These are phyloP conservation scores for Neurospora crassa DNA, from an alignment of 2,329 filamentous ascomycete genomes.

Conservation along the genomic window DNA sequence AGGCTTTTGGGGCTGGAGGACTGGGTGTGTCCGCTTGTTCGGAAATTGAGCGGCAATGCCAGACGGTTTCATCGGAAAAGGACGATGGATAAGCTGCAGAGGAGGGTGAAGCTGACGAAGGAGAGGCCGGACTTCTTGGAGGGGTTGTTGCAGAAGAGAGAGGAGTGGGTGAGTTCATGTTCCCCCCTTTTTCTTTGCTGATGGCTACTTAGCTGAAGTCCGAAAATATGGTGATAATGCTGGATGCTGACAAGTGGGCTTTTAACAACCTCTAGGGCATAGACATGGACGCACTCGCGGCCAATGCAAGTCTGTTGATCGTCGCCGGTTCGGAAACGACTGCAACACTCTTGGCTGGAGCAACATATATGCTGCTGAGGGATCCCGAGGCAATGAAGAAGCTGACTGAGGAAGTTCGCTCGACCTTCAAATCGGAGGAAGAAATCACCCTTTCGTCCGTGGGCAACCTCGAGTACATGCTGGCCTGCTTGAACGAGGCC, in stretches of 20 bases:
- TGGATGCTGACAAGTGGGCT: background rate
- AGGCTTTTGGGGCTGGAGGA: conserved; percentile 1
- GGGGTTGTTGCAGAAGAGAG: conserved; percentile 8
- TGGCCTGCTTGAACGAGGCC: conserved; percentile 29
- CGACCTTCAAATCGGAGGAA: conserved; percentile 23
- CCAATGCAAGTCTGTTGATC: conserved; percentile 9
- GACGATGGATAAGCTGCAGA: conserved; percentile 5
- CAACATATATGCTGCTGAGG: conserved; percentile 22
- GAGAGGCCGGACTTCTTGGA: conserved; percentile 13
- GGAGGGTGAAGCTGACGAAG: conserved; percentile 7
- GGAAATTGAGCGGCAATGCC: background rate
- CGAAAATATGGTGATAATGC: background rate
- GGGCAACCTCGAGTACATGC: conserved; percentile 25
- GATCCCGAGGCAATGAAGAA: conserved; percentile 23
- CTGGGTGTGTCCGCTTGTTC: background rate
- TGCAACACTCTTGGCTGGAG: conserved; percentile 13
- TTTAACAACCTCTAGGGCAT: background rate
- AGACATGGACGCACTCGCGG: conserved; percentile 2
- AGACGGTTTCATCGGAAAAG: conserved; percentile 1
- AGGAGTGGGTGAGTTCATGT: conserved; percentile 10
- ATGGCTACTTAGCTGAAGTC: too few species aligned
- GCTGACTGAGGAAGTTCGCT: conserved; percentile 28
- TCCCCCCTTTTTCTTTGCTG: too few species aligned
- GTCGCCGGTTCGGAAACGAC: conserved; percentile 18
- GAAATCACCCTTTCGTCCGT: conserved; percentile 28